A percentile compares a stretch with the other conserved stretches of the same genome.
These are phyloP conservation scores for Diaporthe ampelina DNA, from an alignment of 2,329 filamentous ascomycete genomes.

Conservation along the genomic window DNA sequence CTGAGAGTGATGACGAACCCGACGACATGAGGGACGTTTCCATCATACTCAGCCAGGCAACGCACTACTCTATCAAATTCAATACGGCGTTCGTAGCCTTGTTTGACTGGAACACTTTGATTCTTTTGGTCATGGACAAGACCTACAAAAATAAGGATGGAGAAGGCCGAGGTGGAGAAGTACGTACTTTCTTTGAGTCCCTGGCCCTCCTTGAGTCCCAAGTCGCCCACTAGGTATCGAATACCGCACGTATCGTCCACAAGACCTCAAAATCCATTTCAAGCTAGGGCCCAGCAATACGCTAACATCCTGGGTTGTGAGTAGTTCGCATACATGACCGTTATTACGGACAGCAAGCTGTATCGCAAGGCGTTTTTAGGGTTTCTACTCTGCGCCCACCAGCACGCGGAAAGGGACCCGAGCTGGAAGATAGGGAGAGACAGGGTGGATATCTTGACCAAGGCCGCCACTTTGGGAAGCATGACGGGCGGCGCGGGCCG, in stretches of 20 bases:
- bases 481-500: not conserved
- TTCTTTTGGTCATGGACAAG: not conserved
- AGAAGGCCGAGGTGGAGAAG: not conserved
- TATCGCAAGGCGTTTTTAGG: not conserved
- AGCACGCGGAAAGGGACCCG: not conserved
- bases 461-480: not conserved
- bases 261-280: not conserved
- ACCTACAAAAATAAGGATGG: not conserved
- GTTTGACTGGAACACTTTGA: not conserved
- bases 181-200: not conserved
- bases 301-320: not conserved
- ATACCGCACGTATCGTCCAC: not conserved
- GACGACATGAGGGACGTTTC: not conserved
- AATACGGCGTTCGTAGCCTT: not conserved
- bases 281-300: not conserved
- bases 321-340: not conserved
- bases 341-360: not conserved
- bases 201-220: not conserved
- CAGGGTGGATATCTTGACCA: not conserved
- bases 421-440: not conserved
- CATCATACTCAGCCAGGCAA: not conserved
- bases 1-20: not conserved
- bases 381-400: not conserved
- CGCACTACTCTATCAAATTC: not conserved
- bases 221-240: not conserved